Evolutionary conservation across 306 rosid species (phyloP).

Genomic region (Vigna mungo): DNA sequence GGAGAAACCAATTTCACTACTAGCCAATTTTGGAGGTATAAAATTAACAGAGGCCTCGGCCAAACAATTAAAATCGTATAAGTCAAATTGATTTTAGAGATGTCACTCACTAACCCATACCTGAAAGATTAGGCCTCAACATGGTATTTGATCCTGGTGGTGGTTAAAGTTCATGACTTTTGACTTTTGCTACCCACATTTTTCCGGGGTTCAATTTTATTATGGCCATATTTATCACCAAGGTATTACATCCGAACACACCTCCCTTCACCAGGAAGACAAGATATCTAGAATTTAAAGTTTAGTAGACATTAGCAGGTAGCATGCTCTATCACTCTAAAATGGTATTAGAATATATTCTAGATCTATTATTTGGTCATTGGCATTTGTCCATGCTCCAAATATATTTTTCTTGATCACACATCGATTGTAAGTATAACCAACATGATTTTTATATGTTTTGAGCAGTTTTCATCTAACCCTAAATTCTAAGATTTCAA

Average conservation of each 20-base stretch:
- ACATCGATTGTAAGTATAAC: background rate
- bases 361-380: background rate
- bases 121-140: background rate
- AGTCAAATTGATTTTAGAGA: too few species aligned
- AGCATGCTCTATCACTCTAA: background rate
- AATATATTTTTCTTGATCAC: background rate
- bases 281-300: background rate
- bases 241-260: background rate
- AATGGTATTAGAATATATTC: too few species aligned
- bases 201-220: background rate
- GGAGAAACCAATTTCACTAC: too few species aligned
- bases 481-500: background rate
- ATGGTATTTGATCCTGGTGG: background rate
- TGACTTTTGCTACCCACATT: background rate
- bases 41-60: too few species aligned
- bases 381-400: background rate
- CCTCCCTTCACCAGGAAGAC: background rate
- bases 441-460: background rate
- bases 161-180: background rate
- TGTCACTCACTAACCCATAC: background rate
- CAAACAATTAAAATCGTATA: too few species aligned
- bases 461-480: background rate
- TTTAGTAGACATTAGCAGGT: background rate
- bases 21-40: too few species aligned
- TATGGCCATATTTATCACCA: background rate